Evolutionary conservation across 805 yeast species (phyloP), one percentile per base, ranked within the genome.

Genomic region (Saccharomycopsis malanga): DNA sequence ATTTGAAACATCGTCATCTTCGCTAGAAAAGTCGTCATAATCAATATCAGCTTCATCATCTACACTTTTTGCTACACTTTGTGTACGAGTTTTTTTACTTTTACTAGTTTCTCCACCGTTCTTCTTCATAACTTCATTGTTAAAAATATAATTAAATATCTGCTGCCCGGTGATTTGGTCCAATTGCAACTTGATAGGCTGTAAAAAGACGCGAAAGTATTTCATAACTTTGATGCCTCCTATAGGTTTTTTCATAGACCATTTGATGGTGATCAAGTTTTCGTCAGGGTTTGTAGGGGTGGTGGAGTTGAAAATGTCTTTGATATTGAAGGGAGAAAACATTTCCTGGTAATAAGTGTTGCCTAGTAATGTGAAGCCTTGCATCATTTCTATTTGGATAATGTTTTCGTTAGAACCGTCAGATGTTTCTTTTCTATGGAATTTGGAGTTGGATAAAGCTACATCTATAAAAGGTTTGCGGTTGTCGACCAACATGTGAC

Each of bases 161-260:
- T 72, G 74, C 34, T 72, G 73, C 1, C 88, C 82, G 0, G 89
- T 77, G 1, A 66, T 68, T 53, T 83, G 84, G 52, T 89, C 97
- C 34, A 91, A 61, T 53, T 81, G 83, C 2, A 91, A 56, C 50
- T 76, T 77, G 52, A 89, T 57, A 0, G 96, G 96, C 44, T 74
- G 72, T 15, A 87, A 61, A 1, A 65, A 62, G 17, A 86, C 68
- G 32, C 76, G 76, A 21, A 87, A 80, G 43, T 73, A 67, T 50
- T 78, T 79, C 65, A 89, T 70, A 21, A 89, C 80, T n/a, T 84
- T 75, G 43, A 89, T 87, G 9, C 98, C 98, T 27, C 96, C 98
- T 47, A 91, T 83, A 0, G 95, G 87, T 46, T 76, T 77, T 44
- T 83, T 75, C 80, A 84, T 76, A n/a, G 77, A 74, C 98, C 98